Evolutionary conservation across 78 protist genomes (phyloP).

Genomic region (Chrysochromulina tobinii): DNA sequence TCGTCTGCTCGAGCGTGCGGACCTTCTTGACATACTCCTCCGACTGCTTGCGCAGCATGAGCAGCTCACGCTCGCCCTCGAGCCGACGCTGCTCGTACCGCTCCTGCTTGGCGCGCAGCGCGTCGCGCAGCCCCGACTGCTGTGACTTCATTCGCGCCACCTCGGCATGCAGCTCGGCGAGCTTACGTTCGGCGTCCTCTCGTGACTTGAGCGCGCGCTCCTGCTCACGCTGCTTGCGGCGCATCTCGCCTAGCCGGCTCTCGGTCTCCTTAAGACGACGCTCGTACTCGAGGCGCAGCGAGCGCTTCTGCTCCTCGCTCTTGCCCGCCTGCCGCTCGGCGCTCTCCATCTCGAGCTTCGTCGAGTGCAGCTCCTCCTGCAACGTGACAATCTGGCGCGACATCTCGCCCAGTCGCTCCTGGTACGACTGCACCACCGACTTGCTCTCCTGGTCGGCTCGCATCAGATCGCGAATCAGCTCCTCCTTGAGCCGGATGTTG

Average conservation of each 20-base stretch:
- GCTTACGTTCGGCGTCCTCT: not conserved
- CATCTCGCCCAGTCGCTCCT: not conserved
- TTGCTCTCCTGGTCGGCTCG: not conserved
- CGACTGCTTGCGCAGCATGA: not conserved
- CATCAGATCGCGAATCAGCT: not conserved
- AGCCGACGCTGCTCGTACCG: not conserved
- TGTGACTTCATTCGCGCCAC: not conserved
- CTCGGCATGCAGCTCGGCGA: not conserved
- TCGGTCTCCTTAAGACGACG: not conserved
- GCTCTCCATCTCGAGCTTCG: not conserved
- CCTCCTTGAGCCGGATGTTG: not conserved
- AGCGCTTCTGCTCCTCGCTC: not conserved
- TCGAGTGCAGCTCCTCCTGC: not conserved
- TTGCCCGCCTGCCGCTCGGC: not conserved
- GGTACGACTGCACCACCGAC: too few species aligned
- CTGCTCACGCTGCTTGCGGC: not conserved
- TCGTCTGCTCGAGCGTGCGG: not conserved
- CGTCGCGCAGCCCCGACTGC: not conserved
- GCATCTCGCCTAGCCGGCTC: not conserved
- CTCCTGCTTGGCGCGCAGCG: not conserved
- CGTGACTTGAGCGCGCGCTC: not conserved
- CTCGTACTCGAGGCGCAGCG: not conserved
- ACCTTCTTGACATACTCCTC: not conserved
- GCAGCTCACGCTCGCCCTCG: not conserved
- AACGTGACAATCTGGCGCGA: not conserved